Evolutionary conservation across 257 asterid genomes (phyloP), one percentile per base, ranked within the genome.

Genomic region (Petunia secreta): DNA sequence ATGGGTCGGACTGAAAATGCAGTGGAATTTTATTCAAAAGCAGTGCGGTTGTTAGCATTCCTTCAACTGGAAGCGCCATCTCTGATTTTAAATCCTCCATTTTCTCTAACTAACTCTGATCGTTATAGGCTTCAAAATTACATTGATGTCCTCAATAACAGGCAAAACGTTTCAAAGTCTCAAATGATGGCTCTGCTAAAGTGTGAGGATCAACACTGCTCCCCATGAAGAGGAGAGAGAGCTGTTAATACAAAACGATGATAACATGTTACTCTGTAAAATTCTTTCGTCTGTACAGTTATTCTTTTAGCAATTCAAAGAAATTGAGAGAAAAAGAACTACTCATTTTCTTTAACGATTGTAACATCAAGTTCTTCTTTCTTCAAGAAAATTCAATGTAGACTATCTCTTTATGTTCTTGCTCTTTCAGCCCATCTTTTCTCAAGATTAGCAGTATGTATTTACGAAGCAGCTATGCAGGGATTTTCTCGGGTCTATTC

Each of bases 71-170:
- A 93, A 87, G 96, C 98, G 13, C 91, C 97, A 0, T 85, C 89
- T 48, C 95, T 93, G 53, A 88, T 88, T 69, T 82, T 93, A 82
- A 94, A 90, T 74, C 98, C 98, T 82, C 97, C 97, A 0, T 92
- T 94, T 77, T 86, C 93, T 68, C 92, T 91, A 48, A 89, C 96
- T 67, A 90, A 87, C 86, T 88, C 97, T 0, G 98, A 91, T 80
- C 89, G 93, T 3, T 88, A 86, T 71, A 90, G 97, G 76, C 88
- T 92, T 73, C 89, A 82, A 83, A 90, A 77, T 79, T 92, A 92
- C 89, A 91, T 92, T 43, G 87, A 88, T 83, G 88, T 85, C 67
- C 87, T 90, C 80, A 90, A 82, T 67, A 89, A 88, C 88, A 86
- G 96, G 91, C 92, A 88, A 79, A 91, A 81, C 83, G 52, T 90